Percentiles rank a stretch among this genome's conserved stretches.
phyloP scores from a whole-genome alignment of 169 alveolate genomes.

The Plasmodium sp. region DNA sequence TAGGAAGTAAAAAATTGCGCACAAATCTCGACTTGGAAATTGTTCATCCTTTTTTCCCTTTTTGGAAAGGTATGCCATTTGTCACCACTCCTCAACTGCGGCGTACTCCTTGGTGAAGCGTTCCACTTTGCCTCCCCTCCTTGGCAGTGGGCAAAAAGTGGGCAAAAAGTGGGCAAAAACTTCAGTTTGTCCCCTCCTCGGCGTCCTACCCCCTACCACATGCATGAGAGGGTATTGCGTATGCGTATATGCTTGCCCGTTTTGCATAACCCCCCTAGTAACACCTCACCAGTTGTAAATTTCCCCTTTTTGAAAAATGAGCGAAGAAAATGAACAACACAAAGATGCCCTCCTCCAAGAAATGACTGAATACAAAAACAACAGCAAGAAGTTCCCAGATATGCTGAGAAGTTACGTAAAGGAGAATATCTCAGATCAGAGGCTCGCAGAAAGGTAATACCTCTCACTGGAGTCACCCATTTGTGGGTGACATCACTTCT shows the following conservation, averaged over 20 bases:
- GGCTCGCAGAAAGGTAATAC: constrained; percentile 29
- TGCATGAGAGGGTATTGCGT: background rate
- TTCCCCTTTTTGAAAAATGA: constrained; percentile 14
- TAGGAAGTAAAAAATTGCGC: background rate
- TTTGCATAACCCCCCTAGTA: background rate
- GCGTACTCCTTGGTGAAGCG: background rate
- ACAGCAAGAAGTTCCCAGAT: constrained; percentile 52
- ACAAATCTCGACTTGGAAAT: background rate
- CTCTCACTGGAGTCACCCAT: background rate
- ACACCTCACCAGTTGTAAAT: background rate
- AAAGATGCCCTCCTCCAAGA: constrained; percentile 38
- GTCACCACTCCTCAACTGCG: background rate
- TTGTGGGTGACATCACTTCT: background rate
- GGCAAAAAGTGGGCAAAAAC: background rate
- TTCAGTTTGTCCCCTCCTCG: background rate
- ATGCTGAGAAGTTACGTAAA: constrained; percentile 11
- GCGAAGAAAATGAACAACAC: constrained; percentile 22
- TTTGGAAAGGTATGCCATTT: background rate
- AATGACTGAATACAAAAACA: constrained; percentile 28
- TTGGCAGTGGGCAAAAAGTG: background rate
- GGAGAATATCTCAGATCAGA: constrained; percentile 10
- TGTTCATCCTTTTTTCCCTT: background rate
- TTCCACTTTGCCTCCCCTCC: background rate
- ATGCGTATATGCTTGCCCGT: background rate
- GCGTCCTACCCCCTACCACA: background rate